phyloP scores from a whole-genome alignment of 352 stramenopile species.

The Peronosclerospora sorghi region DNA sequence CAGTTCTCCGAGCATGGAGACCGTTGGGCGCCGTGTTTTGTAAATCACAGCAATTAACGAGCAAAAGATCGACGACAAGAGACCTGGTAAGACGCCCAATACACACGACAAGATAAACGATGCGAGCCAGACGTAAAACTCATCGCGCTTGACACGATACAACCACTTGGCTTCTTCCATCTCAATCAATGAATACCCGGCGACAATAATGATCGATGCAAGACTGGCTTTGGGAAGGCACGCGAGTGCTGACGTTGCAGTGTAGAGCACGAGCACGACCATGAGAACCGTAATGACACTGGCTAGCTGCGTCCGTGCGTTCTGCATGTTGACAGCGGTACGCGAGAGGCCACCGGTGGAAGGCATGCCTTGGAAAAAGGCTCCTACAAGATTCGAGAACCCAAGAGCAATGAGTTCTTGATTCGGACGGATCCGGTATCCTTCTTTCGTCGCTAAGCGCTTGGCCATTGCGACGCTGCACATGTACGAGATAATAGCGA shows the following conservation, averaged over 20 bases:
- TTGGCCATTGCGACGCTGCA: constrained; percentile 15
- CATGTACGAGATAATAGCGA: constrained; percentile 11
- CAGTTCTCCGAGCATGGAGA: constrained; percentile 9
- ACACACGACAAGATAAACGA: constrained; percentile 6
- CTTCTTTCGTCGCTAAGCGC: constrained; percentile 8
- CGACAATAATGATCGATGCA: constrained; percentile 15
- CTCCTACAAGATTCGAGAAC: constrained; percentile 5
- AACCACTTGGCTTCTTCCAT: constrained; percentile 12
- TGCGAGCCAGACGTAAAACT: constrained; percentile 11
- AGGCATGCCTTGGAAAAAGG: constrained; percentile 11
- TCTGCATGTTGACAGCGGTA: constrained; percentile 11
- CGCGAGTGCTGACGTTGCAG: constrained; percentile 2
- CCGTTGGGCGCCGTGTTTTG: constrained; percentile 4
- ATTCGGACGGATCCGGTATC: constrained; percentile 8
- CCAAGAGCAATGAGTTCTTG: constrained; percentile 11
- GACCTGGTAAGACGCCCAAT: constrained; percentile 7
- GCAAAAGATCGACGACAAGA: constrained; percentile 11
- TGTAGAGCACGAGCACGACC: constrained; percentile 8
- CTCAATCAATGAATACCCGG: constrained; percentile 7
- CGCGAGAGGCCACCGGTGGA: constrained; percentile 10
- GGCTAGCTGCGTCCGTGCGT: constrained; percentile 7
- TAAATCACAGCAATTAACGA: constrained; percentile 10
- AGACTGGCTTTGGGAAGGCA: constrained; percentile 9
- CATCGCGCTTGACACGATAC: constrained; percentile 9
- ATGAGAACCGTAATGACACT: constrained; percentile 7